Conservation (phyloP, 2,329 filamentous ascomycete species). For the Xylariomycetidae sp. region DNA sequence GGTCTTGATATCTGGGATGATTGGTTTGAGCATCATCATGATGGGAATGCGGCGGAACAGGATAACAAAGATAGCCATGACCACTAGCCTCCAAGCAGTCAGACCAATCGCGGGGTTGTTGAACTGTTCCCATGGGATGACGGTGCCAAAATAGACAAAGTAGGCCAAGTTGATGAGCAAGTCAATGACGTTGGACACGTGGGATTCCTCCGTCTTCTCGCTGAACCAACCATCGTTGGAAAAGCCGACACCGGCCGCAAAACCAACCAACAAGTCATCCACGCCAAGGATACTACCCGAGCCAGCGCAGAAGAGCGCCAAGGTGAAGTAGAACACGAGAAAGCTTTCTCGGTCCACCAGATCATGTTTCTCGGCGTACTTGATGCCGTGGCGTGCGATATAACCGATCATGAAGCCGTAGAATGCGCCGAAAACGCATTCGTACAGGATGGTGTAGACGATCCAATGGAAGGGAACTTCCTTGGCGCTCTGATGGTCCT, state of each 20-base stretch:
- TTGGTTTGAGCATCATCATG: conserved; percentile 83
- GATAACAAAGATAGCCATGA: conserved; percentile 88
- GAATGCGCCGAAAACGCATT: conserved; percentile 87
- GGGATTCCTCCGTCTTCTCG: conserved; percentile 95
- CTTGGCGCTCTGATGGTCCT: conserved; percentile 63
- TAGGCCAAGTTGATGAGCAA: conserved; percentile 93
- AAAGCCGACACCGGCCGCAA: conserved; percentile 94
- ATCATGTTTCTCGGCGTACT: conserved; percentile 74
- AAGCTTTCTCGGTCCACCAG: conserved; percentile 96
- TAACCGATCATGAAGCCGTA: conserved; percentile 88
- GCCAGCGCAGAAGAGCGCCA: conserved; percentile 92
- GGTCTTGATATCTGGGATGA: conserved; percentile 96
- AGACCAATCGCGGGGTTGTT: conserved; percentile 70
- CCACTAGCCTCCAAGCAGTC: conserved; percentile 82
- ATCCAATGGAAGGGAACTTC: conserved; percentile 81
- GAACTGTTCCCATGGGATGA: conserved; percentile 92
- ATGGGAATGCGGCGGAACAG: conserved; percentile 94
- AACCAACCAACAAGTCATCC: conserved; percentile 91
- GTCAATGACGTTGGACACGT: conserved; percentile 99
- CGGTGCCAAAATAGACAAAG: conserved; percentile 95
- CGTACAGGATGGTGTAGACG: conserved; percentile 84
- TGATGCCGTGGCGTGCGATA: conserved; percentile 83
- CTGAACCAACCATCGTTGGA: conserved; percentile 99
- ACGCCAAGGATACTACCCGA: conserved; percentile 86
- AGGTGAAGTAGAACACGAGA: conserved; percentile 95